A percentile compares a stretch with the other conserved stretches of the same genome.
phyloP scores from a whole-genome alignment of 257 asterid species.

The Forsythia viridissima region DNA sequence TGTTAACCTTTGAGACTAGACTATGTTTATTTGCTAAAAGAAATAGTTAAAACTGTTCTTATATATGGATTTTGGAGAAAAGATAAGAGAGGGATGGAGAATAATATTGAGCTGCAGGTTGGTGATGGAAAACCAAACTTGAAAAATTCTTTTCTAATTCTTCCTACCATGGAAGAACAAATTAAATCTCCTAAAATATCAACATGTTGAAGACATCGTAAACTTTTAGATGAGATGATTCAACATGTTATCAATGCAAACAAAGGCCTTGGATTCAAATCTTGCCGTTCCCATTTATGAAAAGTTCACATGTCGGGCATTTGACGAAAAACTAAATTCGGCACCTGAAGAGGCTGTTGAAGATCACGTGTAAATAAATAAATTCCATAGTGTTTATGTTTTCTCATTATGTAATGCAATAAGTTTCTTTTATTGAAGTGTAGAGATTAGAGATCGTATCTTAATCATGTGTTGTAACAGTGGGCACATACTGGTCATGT shows the following conservation, averaged over 20 bases:
- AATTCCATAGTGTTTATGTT: neutral
- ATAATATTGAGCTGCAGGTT: neutral
- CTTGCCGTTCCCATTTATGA: neutral
- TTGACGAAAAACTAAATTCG: neutral
- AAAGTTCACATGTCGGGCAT: neutral
- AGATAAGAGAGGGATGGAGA: neutral
- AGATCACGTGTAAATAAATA: neutral
- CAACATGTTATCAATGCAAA: neutral
- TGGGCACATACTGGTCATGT: too few relatives aligned
- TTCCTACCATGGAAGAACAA: neutral
- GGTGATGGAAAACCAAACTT: neutral
- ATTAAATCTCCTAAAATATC: neutral
- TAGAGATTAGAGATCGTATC: neutral
- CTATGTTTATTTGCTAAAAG: neutral
- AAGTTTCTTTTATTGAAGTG: neutral
- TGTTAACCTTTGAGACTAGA: too few relatives aligned
- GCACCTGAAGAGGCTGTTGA: neutral
- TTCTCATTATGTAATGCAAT: neutral
- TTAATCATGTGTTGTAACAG: too few relatives aligned
- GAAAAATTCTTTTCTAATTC: neutral
- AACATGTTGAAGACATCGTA: neutral
- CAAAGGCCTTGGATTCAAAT: neutral
- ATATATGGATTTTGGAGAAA: neutral
- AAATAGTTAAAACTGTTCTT: neutral
- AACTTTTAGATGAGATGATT: neutral